Evolutionary conservation across 148 eudicot species (phyloP).

Genomic region (Suaeda aralocaspica): DNA sequence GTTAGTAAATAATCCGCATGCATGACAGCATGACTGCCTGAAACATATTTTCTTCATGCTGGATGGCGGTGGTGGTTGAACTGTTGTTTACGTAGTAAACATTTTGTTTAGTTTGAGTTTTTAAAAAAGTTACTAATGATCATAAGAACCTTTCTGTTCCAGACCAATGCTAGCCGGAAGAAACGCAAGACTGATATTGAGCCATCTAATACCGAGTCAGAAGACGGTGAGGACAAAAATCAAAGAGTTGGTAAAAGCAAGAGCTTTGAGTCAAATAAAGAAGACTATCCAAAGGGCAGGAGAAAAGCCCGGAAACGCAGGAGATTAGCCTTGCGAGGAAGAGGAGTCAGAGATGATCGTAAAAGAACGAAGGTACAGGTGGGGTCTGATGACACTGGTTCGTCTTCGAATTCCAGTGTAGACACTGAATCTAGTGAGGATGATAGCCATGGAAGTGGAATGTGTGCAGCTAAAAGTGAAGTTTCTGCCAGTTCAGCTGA

Average conservation of each 20-base stretch:
- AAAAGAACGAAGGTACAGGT: slow-evolving; percentile 48
- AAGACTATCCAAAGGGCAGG: slow-evolving; percentile 80
- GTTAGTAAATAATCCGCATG: neutral
- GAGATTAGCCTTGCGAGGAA: slow-evolving; percentile 59
- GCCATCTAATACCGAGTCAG: slow-evolving; percentile 56
- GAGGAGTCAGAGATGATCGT: slow-evolving; percentile 54
- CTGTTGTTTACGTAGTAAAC: neutral
- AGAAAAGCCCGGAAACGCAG: slow-evolving; percentile 71
- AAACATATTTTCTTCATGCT: neutral
- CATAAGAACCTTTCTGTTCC: slow-evolving; percentile 16
- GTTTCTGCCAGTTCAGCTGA: slow-evolving; percentile 70
- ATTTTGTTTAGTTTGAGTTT: neutral
- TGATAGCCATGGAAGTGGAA: slow-evolving; percentile 52
- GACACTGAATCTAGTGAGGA: slow-evolving; percentile 60
- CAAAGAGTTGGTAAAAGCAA: slow-evolving; percentile 47
- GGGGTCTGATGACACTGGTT: slow-evolving; percentile 49
- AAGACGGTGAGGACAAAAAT: slow-evolving; percentile 47
- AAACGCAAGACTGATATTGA: slow-evolving; percentile 76
- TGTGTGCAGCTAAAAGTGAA: slow-evolving; percentile 42
- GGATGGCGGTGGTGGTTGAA: too few relatives aligned
- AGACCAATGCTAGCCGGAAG: slow-evolving; percentile 75
- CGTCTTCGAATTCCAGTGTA: slow-evolving; percentile 59
- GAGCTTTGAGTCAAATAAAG: slow-evolving; percentile 55
- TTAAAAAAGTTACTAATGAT: neutral
- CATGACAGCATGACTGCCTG: neutral